phyloP scores from a whole-genome alignment of 495 filamentous ascomycete genomes.

The Apiosordaria backusii region DNA sequence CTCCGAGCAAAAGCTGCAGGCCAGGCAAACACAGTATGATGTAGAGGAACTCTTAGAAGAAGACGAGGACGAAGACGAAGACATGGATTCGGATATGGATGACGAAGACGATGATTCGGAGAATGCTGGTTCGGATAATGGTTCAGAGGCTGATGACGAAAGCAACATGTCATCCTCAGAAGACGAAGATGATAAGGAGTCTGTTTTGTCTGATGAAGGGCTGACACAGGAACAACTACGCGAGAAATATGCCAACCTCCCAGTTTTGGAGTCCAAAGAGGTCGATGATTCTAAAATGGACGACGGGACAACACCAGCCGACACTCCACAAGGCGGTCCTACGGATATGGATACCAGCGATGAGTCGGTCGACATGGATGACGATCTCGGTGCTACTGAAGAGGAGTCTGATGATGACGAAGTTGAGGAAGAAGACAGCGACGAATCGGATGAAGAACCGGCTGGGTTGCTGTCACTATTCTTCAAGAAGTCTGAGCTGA shows the following conservation, averaged over 20 bases:
- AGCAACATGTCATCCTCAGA: conserved; percentile 69
- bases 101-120: conserved; percentile 22
- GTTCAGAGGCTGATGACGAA: conserved; percentile 48
- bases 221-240: conserved; percentile 76
- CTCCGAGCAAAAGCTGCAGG: conserved; percentile 55
- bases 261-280: conserved; percentile 30
- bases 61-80: conserved; percentile 48
- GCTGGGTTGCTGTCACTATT: conserved; percentile 66
- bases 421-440: conserved; percentile 48
- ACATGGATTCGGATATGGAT: conserved; percentile 50
- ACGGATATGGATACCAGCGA: conserved; percentile 60
- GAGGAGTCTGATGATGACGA: conserved; percentile 43
- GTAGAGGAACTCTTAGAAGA: conserved; percentile 55
- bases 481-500: conserved; percentile 47
- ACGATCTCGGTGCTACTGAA: conserved; percentile 70
- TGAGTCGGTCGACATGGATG: conserved; percentile 85
- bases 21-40: conserved; percentile 44
- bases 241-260: conserved; percentile 73
- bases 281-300: conserved; percentile 20
- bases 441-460: conserved; percentile 51
- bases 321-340: conserved; percentile 20
- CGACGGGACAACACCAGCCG: conserved; percentile 22
- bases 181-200: conserved; percentile 57
- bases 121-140: conserved; percentile 6
- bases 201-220: conserved; percentile 62